Evolutionary conservation across 2,329 filamentous ascomycete genomes (phyloP).

Genomic region (Aspergillus intermedius): DNA sequence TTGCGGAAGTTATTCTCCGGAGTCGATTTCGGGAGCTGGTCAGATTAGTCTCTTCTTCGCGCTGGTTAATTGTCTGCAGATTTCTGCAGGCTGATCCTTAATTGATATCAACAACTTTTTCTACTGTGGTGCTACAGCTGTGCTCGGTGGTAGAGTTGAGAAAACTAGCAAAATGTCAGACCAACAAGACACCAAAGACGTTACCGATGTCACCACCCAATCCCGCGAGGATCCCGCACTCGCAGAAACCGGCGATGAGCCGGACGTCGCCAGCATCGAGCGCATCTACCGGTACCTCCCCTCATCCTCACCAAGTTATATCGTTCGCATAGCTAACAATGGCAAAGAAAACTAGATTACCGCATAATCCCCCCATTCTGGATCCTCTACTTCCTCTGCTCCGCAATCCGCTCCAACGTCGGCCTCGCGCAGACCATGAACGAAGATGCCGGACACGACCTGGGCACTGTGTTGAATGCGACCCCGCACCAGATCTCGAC

Average conservation of each 20-base stretch:
- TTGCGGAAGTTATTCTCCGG: too few relatives aligned
- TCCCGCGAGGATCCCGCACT: neutral
- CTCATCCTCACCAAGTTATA: neutral
- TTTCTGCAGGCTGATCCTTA: too few relatives aligned
- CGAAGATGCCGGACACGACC: conserved; percentile 59
- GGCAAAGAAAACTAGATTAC: conserved; percentile 49
- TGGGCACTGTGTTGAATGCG: conserved; percentile 64
- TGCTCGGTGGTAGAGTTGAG: neutral
- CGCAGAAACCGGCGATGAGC: conserved; percentile 20
- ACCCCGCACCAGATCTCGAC: conserved; percentile 73
- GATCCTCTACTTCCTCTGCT: conserved; percentile 86
- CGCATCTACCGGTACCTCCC: conserved; percentile 31
- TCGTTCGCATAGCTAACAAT: neutral
- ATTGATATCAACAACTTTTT: too few relatives aligned
- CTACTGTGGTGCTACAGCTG: neutral
- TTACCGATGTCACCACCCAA: neutral
- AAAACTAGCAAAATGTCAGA: neutral
- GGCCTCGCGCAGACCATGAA: conserved; percentile 97
- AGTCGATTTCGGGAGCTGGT: too few relatives aligned
- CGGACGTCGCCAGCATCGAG: conserved; percentile 20
- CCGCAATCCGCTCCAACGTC: conserved; percentile 84
- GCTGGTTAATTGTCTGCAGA: too few relatives aligned
- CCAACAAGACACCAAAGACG: neutral
- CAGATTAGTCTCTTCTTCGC: too few relatives aligned
- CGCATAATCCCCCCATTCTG: conserved; percentile 69